These are phyloP conservation scores for Albugo laibachii DNA, from an alignment of 352 stramenopile genomes.

Conservation along the genomic window DNA sequence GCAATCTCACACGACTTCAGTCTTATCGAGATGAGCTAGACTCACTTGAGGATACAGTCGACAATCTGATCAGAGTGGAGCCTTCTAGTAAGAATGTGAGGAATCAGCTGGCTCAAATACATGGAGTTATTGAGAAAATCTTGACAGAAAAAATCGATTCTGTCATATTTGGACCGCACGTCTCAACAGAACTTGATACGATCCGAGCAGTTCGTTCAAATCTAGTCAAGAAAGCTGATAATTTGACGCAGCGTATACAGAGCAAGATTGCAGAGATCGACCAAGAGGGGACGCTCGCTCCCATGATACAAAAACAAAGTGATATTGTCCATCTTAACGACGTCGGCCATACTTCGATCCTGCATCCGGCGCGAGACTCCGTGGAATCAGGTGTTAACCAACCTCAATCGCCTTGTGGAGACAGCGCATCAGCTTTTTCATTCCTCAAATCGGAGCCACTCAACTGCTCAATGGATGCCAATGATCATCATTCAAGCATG, in stretches of 20 bases:
- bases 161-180: conserved; percentile 51
- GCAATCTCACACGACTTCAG: neutral
- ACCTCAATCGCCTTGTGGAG: too few species aligned
- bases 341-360: too few species aligned
- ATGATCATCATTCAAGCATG: too few species aligned
- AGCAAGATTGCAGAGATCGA: conserved; percentile 12
- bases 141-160: conserved; percentile 61
- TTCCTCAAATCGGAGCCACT: too few species aligned
- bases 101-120: conserved; percentile 50
- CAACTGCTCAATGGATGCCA: too few species aligned
- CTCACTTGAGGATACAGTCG: neutral
- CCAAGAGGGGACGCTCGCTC: neutral
- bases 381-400: too few species aligned
- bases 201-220: conserved; percentile 47
- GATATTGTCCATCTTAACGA: too few species aligned
- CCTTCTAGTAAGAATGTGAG: conserved; percentile 20
- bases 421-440: too few species aligned
- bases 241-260: conserved; percentile 42
- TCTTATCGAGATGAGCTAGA: neutral
- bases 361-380: too few species aligned
- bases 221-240: conserved; percentile 37
- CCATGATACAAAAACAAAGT: too few species aligned
- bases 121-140: conserved; percentile 55
- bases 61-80: conserved; percentile 3
- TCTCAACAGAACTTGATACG: conserved; percentile 41